Evolutionary conservation across 768 basidiomycete species (phyloP).

Genomic region (Lentinula aciculospora): DNA sequence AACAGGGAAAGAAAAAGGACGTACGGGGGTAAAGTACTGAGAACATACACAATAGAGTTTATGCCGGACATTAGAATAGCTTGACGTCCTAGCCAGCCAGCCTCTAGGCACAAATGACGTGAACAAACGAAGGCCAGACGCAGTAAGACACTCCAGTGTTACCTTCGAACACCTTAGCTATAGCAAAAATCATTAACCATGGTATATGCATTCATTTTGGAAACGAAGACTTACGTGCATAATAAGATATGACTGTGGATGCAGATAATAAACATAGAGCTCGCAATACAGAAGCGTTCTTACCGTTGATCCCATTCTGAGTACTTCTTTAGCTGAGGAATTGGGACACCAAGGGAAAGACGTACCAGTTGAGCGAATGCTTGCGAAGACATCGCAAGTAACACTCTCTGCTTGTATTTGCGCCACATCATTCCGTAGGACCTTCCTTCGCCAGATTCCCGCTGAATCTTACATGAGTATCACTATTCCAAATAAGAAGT

Average conservation of each 20-base stretch:
- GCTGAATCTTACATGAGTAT: constrained; percentile 34
- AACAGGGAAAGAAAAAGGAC: constrained; percentile 19
- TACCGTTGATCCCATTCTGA: constrained; percentile 93
- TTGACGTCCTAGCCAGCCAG: constrained; percentile 92
- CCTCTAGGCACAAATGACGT: constrained; percentile 45
- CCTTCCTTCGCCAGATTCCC: constrained; percentile 68
- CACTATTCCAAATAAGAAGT: not conserved
- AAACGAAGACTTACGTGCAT: constrained; percentile 65
- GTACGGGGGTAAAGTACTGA: constrained; percentile 80
- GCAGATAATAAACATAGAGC: not conserved
- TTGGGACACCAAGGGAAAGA: constrained; percentile 11
- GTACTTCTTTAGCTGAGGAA: not conserved
- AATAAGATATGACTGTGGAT: constrained; percentile 80
- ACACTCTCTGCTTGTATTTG: constrained; percentile 78
- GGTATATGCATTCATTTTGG: constrained; percentile 2
- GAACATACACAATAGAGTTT: constrained; percentile 76
- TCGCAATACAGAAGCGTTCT: constrained; percentile 11
- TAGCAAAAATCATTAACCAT: not conserved
- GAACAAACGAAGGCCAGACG: not conserved
- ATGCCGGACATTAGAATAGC: constrained; percentile 96
- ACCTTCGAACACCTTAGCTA: constrained; percentile 92
- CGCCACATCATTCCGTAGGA: constrained; percentile 82
- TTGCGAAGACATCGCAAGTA: constrained; percentile 93
- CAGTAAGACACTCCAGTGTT: not conserved
- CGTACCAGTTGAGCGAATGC: constrained; percentile 90